Base-by-base conservation (phyloP, 768 basidiomycete genomes). In the Lentinula detonsa region DNA sequence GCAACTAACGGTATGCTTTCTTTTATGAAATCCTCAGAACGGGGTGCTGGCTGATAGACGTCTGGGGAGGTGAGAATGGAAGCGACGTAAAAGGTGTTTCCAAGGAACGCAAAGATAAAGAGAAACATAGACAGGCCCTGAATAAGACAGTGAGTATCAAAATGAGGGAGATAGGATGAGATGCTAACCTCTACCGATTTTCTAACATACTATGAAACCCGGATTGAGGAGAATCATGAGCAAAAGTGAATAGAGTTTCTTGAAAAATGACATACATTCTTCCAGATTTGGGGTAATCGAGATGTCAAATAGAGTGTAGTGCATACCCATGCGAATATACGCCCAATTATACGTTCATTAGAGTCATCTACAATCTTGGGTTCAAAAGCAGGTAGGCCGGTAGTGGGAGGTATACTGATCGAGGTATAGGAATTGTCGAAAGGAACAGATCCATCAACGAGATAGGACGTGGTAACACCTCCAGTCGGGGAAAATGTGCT, bases 201-300 rank as follows among this genome's bases (percentile, higher is more conserved):
- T 59, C 95, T 83, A 59, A 82, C 85, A 69, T 83, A 95, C 93
- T 96, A 65, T 13, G 57, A 63, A 1, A 56, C 34, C 48, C 37
- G 9, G 9, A 39, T 39, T 3, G 37, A 39, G 37, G 37, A 39
- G 37, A 6, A 51, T 7, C 5, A 37, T 42, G 40, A 49, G 48
- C 21, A 54, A 21, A 33, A 21, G 34, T 48, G 39, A 28, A 23
- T 33, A 11, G 2, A 35, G n/a, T 3, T 23, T 31, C 18, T 18
- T 23, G 15, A 51, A 28, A 3, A 42, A 45, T 28, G 15, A 28
- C 40, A 85, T 72, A 97, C 95, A 69, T 98, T 98, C 74, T 95
- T 96, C 97, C 97, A 98, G 64, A 99, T 97, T 72, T 99, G 97
- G 21, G 97, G 97, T 67, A 99, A 74, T 62, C 97, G 85, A 3